Percentiles rank a stretch among this genome's conserved stretches.
Evolutionary conservation across 2,329 filamentous ascomycete genomes (phyloP).

Genomic region (Ophiostoma ulmi): DNA sequence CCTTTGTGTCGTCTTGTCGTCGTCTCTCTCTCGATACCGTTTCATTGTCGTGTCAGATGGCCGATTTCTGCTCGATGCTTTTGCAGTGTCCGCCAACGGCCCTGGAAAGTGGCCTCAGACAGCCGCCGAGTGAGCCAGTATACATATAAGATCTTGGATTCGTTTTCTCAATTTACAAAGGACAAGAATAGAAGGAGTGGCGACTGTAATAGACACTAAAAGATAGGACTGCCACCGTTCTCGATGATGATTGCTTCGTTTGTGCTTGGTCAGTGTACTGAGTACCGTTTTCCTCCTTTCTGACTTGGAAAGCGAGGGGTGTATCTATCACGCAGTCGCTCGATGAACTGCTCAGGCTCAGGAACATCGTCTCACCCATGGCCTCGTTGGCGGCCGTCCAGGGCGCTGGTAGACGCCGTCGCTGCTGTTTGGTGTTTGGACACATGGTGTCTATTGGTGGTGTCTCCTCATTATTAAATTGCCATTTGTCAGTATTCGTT

Average conservation of each 20-base stretch:
- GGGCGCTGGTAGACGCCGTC: not conserved
- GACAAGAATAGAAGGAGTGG: not conserved
- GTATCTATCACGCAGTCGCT: not conserved
- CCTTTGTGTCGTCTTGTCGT: too few relatives aligned
- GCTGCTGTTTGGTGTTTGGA: not conserved
- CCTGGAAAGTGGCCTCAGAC: not conserved
- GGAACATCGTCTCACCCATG: not conserved
- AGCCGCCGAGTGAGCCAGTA: slow-evolving; percentile 12
- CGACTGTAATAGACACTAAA: not conserved
- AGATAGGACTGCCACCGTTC: not conserved
- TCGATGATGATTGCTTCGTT: not conserved
- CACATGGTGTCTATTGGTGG: not conserved
- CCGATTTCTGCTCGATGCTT: too few relatives aligned
- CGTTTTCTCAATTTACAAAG: not conserved
- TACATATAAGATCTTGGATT: not conserved
- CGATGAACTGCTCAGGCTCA: not conserved
- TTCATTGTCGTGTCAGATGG: slow-evolving; percentile 8
- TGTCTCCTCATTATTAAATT: not conserved
- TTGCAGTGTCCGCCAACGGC: too few relatives aligned
- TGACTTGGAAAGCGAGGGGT: not conserved
- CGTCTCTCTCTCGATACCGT: not conserved
- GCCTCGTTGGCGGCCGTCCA: not conserved
- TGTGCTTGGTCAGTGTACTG: not conserved
- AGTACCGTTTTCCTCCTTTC: not conserved
- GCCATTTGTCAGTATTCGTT: not conserved